Evolutionary conservation across 805 yeast genomes (phyloP).

Genomic region (Hanseniaspora clermontiae): DNA sequence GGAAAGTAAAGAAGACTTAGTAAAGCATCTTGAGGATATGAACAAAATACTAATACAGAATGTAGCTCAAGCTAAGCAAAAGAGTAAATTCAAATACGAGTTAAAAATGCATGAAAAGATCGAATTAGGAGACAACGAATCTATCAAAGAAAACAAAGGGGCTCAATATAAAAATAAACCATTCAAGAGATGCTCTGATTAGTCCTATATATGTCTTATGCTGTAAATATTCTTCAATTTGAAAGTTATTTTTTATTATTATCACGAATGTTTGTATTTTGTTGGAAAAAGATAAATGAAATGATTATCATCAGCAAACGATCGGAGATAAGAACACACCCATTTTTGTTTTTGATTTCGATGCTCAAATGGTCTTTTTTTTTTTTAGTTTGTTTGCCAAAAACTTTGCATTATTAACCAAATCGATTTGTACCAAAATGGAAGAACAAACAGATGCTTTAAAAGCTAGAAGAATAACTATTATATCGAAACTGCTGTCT

Average conservation of each 20-base stretch:
- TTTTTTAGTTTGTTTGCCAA: not conserved
- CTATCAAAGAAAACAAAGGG: conserved; percentile 42
- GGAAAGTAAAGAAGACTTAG: conserved; percentile 40
- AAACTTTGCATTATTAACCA: not conserved
- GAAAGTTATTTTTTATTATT: no score
- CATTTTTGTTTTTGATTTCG: not conserved
- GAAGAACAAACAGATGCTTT: not conserved
- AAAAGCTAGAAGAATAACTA: conserved; percentile 33
- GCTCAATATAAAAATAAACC: conserved; percentile 32
- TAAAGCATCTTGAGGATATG: conserved; percentile 54
- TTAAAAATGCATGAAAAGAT: conserved; percentile 69
- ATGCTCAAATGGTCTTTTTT: not conserved
- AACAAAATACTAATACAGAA: conserved; percentile 55
- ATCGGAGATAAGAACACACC: no score
- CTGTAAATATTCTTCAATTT: not conserved
- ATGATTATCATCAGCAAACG: not conserved
- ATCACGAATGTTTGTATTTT: no score
- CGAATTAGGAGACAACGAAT: conserved; percentile 84
- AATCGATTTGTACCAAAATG: not conserved
- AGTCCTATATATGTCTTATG: not conserved
- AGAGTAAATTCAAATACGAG: conserved; percentile 20
- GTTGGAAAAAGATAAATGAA: not conserved
- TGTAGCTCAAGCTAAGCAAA: conserved; percentile 49
- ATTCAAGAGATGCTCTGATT: conserved; percentile 47
- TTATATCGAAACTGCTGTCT: conserved; percentile 62